Base-by-base conservation (phyloP, 176 grass and related monocot species). In the Paspalum vaginatum region DNA sequence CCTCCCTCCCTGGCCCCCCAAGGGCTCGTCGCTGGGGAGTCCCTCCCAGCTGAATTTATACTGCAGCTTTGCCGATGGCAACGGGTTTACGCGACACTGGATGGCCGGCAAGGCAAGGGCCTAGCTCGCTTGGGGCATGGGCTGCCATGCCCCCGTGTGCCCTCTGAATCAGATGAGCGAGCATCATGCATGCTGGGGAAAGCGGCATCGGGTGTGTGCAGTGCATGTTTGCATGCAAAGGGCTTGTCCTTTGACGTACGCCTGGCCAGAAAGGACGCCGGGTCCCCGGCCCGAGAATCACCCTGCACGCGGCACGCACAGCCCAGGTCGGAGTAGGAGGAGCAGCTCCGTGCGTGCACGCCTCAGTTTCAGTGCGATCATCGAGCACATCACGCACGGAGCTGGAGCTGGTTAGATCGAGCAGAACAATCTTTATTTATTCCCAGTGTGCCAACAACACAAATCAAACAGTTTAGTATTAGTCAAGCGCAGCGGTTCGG, bases 41-140 rank as follows among this genome's bases (percentile, higher is more conserved):
- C 58, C 49, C 51, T 11, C 58, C 49, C 51, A 2, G 17, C 32
- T 72, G 72, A 67, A 60, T 85, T 89, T 89, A 89, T 88, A 85
- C 42, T 37, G 83, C 72, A 18, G 79, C 51, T 59, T 13, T 52
- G 68, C 12, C 43, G 78, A 61, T 67, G 1, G 42, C 49, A n/a
- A n/a, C n/a, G n/a, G n/a, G n/a, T n/a, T n/a, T n/a, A 32, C 32
- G 32, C 11, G 18, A 12, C 46, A 26, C 37, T 45, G 17, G 63
- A 24, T 21, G 44, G 61, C 32, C 46, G 3, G 40, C 39, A 55
- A 27, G 14, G 21, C 22, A 55, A 9, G 27, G 61, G n/a, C 8
- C 27, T 79, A 53, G 40, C n/a, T 15, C 2, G 60, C 39, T 47
- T 58, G 38, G 5, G 75, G 78, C 73, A 89, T 78, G 88, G 87